phyloP scores from a whole-genome alignment of 192 early-diverging fungal genomes.

The Diversispora epigaea region DNA sequence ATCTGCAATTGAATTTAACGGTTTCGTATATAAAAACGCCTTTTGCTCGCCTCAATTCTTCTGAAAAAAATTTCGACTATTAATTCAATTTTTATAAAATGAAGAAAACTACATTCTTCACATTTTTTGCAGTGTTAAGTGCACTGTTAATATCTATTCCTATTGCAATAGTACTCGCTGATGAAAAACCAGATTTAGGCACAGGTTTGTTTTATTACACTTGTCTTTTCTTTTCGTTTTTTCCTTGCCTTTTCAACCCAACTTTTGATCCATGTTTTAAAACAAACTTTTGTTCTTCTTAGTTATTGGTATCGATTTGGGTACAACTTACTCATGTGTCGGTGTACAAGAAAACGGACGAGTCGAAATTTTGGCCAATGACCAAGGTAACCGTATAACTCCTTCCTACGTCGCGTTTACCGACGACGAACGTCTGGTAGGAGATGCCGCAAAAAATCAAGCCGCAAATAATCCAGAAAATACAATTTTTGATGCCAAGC shows the following conservation, averaged over 20 bases:
- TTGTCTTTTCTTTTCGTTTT: not conserved
- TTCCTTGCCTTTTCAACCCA: not conserved
- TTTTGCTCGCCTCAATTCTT: not conserved
- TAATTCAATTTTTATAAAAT: not conserved
- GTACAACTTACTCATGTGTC: conserved; percentile 93
- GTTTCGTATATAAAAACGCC: not conserved
- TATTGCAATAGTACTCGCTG: conserved; percentile 4
- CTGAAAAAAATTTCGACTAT: not conserved
- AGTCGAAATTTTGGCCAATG: conserved; percentile 98
- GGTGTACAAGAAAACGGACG: conserved; percentile 91
- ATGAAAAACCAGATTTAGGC: conserved; percentile 3
- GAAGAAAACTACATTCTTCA: conserved; percentile 22
- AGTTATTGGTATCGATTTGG: conserved; percentile 95
- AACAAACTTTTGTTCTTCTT: not conserved
- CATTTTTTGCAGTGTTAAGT: conserved; percentile 1
- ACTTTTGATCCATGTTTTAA: not conserved
- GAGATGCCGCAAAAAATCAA: conserved; percentile 96
- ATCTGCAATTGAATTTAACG: not conserved
- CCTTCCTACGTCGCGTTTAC: conserved; percentile 94
- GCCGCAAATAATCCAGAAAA: conserved; percentile 83
- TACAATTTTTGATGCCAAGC: conserved; percentile 94
- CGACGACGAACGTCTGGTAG: conserved; percentile 87
- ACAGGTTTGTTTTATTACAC: not conserved
- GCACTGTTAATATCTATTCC: conserved; percentile 15
- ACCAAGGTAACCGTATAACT: conserved; percentile 93